Percentiles rank a stretch among this genome's conserved stretches.
Evolutionary conservation across 371 early-diverging fungal genomes (phyloP).

Genomic region (Phascolomyces articulosus): DNA sequence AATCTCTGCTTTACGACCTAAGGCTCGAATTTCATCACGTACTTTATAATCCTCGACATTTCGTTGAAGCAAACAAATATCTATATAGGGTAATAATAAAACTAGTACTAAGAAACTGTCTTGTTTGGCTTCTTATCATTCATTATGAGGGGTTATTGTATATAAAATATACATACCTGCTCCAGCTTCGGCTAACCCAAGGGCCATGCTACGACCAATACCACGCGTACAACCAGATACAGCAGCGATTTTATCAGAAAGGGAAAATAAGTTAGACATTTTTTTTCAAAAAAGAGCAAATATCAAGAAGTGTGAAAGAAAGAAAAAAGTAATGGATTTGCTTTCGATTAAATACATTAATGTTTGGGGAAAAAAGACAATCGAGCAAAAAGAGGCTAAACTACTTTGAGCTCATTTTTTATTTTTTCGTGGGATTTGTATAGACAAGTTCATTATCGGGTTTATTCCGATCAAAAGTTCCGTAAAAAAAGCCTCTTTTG

Average conservation of each 20-base stretch:
- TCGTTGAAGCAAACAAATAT: slow-evolving; percentile 34
- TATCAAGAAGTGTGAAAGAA: slow-evolving; percentile 1
- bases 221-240: slow-evolving; percentile 35
- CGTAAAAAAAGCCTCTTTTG: background rate
- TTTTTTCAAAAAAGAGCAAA: background rate
- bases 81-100: too few species aligned
- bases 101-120: too few species aligned
- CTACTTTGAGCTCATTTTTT: too few species aligned
- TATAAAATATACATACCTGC: slow-evolving; percentile 37
- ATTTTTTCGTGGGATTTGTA: too few species aligned
- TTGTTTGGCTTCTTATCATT: too few species aligned
- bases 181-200: slow-evolving; percentile 37
- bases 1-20: slow-evolving; percentile 31
- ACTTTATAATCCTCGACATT: slow-evolving; percentile 18
- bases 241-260: slow-evolving; percentile 30
- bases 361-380: too few species aligned
- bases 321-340: background rate
- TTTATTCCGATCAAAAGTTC: background rate
- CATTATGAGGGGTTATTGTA: too few species aligned
- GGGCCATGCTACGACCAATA: slow-evolving; percentile 32
- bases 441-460: background rate
- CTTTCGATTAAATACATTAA: too few species aligned
- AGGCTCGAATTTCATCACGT: slow-evolving; percentile 23
- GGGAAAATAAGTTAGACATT: slow-evolving; percentile 24
- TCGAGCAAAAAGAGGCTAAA: too few species aligned